These are phyloP conservation scores for Colletotrichum sp. DNA, from an alignment of 2,329 filamentous ascomycete genomes.

Conservation along the genomic window DNA sequence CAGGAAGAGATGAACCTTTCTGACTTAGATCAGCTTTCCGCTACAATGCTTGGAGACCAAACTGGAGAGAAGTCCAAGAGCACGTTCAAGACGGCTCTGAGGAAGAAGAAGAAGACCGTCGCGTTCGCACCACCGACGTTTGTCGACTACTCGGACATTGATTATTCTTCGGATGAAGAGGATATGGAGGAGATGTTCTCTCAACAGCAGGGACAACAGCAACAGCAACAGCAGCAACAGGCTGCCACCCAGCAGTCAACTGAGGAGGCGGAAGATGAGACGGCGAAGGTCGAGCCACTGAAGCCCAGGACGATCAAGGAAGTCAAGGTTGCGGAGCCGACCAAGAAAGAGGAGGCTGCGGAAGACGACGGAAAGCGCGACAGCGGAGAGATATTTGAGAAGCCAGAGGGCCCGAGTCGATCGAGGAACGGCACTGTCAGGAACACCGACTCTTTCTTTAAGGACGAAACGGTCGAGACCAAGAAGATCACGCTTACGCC, in stretches of 20 bases:
- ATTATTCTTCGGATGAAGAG: conserved; percentile 84
- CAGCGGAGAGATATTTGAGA: conserved; percentile 74
- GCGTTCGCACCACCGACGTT: conserved; percentile 86
- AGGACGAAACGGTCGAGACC: conserved; percentile 92
- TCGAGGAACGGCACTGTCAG: conserved; percentile 86
- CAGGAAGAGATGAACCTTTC: conserved; percentile 17
- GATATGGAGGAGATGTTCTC: conserved; percentile 52
- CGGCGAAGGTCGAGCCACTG: conserved; percentile 60
- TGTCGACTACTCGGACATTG: conserved; percentile 85
- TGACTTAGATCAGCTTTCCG: conserved; percentile 56
- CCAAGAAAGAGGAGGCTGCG: conserved; percentile 32
- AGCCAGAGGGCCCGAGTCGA: conserved; percentile 58
- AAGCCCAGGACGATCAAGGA: conserved; percentile 53
- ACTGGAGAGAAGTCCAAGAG: conserved; percentile 78
- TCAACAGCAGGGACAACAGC: conserved; percentile 34
- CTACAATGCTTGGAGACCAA: conserved; percentile 67
- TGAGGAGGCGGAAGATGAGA: conserved; percentile 51
- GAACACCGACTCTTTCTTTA: conserved; percentile 97
- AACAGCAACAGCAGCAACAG: conserved; percentile 35
- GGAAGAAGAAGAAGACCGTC: conserved; percentile 84
- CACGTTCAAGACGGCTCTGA: conserved; percentile 82
- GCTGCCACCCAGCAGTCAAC: conserved; percentile 28
- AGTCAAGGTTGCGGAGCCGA: conserved; percentile 35
- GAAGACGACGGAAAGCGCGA: conserved; percentile 46
- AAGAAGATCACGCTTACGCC: conserved; percentile 98